phyloP scores from a whole-genome alignment of 2,329 filamentous ascomycete genomes.

The Aschersonia sp. region DNA sequence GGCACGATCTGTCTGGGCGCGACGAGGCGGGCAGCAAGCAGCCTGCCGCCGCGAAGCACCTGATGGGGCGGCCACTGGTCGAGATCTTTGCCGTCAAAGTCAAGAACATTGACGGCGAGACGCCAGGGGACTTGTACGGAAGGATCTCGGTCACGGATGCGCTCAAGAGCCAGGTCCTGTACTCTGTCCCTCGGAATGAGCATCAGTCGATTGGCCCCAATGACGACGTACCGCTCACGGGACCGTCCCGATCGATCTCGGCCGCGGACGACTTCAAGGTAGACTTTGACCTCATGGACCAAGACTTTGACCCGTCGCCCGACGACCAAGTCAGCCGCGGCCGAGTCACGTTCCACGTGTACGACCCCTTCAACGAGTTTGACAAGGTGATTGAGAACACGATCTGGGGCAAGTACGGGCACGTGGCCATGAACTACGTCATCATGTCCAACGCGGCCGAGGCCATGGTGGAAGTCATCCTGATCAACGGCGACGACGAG shows the following conservation, averaged over 20 bases:
- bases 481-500: conserved; percentile 4
- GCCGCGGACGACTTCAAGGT: background rate
- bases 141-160: conserved; percentile 1
- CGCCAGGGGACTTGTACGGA: conserved; percentile 3
- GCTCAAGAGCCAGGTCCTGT: background rate
- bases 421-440: conserved; percentile 2
- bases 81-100: conserved; percentile 3
- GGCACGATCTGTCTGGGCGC: background rate
- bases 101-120: conserved; percentile 3
- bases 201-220: background rate
- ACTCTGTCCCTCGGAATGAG: background rate
- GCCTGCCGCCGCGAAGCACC: background rate
- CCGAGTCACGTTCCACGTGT: background rate
- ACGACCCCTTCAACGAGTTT: background rate
- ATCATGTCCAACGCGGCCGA: conserved; percentile 1
- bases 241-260: background rate
- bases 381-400: background rate
- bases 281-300: background rate
- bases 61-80: background rate
- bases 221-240: background rate
- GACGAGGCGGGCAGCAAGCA: background rate
- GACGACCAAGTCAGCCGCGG: background rate
- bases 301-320: background rate
- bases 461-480: background rate
- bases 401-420: background rate